Base-by-base conservation (phyloP, 495 filamentous ascomycete species). In the Tricharina praecox region DNA sequence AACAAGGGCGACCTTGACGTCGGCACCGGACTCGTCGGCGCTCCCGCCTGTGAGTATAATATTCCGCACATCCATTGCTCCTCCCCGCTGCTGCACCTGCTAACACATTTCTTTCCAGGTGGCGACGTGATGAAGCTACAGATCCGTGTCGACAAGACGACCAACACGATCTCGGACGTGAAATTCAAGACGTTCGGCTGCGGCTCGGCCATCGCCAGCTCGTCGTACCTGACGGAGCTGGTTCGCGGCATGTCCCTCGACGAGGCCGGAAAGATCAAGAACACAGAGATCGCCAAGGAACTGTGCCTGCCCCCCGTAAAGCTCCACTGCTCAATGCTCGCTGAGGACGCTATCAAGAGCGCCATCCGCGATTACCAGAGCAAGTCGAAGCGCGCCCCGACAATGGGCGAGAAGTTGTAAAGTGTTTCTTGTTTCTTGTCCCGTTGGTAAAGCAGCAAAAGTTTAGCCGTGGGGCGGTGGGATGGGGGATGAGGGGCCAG, bases 131-230 rank as follows among this genome's bases (percentile, higher is more conserved):
- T 99, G 83, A 93, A 93, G 64, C 77, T 99, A 34, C 87, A 99
- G 69, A 99, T 99, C 66, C 80, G 84, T 47, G 92, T 99, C 55
- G 85, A 96, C 67, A 82, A 83, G 42, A 72, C 78, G 30, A 81
- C 77, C 62, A 79, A 92, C 59, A 85, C 77, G 47, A 99, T 99
- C 64, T 76, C 74, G 51, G 92, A 99, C 51, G 86, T 93, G 55
- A 85, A 87, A 63, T 93, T 92, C 74, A 93, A 99, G 77, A 96
- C 92, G 0, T 99, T 99, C 62, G 92, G 92, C 15, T 99, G 92
- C 64, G 92, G 92, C 15, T 85, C 78, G 34, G 92, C 92, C 25
- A 99, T 99, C 64, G 86, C 86, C 28, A 84, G 78, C 24, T 84
- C 77, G 10, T 85, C 78, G 52, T 95, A 95, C 59, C 62, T 96